Base-by-base conservation (phyloP, 75 land plant genomes). In the Picea sitchensis region DNA sequence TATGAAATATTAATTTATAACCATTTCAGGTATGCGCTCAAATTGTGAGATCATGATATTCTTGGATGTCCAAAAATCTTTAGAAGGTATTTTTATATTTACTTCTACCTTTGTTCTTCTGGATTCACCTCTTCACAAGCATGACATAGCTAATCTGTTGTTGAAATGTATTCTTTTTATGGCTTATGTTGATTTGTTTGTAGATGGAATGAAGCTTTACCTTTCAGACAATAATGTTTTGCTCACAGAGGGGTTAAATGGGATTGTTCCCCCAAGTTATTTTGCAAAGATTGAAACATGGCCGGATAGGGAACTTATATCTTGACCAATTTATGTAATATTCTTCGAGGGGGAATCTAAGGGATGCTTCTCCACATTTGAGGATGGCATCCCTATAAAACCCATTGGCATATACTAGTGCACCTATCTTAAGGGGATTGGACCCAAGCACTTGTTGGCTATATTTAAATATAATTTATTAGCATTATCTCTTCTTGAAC, bases 11-110 rank as follows among this genome's bases (percentile, higher is more conserved):
- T 51, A 51, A 51, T 51, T 8, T 51, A 51, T 51, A 1, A 9
- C 12, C 56, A 51, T 51, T 8, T 54, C 73, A 94, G 96, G 96
- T 9, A 94, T 94, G 93, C 78, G 97, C 72, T 67, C 87, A 47
- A 79, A 89, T 77, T 83, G 89, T 3, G 86, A 95, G 31, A 78
- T 91, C 36, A 59, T 93, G 74, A 93, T 95, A 69, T 91, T 84
- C 78, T 79, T 95, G 71, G 91, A 95, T 76, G 94, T 93, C 44
- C 76, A 80, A 81, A 91, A 90, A 75, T 96, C 98, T 65, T 71
- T 95, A 54, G 82, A 84, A 87, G 96, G 96, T 94, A 83, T 56
- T 61, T 81, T 76, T 76, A 9, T 14, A 18, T 69, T 38, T 21
- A 17, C 41, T 21, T 71, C 23, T 30, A n/a, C n/a, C n/a, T 65